phyloP scores from a whole-genome alignment of 2,329 filamentous ascomycete species.

The Mycosphaerella sp. region DNA sequence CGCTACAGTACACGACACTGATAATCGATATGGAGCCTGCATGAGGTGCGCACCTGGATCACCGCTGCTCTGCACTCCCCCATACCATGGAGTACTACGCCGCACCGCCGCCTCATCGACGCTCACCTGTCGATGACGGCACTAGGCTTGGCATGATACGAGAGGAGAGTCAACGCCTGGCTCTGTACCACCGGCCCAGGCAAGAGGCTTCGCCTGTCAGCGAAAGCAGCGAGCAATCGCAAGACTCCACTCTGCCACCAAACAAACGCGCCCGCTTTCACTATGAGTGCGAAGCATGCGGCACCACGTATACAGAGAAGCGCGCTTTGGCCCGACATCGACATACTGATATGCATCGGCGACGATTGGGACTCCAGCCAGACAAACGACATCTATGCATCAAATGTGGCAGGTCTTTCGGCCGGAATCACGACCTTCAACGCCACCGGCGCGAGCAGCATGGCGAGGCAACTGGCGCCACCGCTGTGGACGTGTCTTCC shows the following conservation, averaged over 20 bases:
- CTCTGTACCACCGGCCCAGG: not conserved
- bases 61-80: not conserved
- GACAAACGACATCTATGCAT: conserved; percentile 24
- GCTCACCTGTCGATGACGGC: conserved; percentile 6
- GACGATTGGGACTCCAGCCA: conserved; percentile 22
- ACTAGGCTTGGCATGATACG: conserved; percentile 10
- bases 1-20: not conserved
- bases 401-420: conserved; percentile 24
- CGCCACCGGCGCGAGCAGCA: conserved; percentile 28
- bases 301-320: conserved; percentile 25
- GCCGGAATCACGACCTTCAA: conserved; percentile 25
- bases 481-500: conserved; percentile 8
- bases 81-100: conserved; percentile 12
- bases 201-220: conserved; percentile 9
- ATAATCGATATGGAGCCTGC: conserved; percentile 8
- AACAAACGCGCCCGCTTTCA: conserved; percentile 13
- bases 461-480: conserved; percentile 14
- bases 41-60: conserved; percentile 1
- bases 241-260: conserved; percentile 9
- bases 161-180: conserved; percentile 7
- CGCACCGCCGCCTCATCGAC: conserved; percentile 8
- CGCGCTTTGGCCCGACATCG: conserved; percentile 26
- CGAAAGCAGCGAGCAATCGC: conserved; percentile 12
- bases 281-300: conserved; percentile 16
- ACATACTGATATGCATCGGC: conserved; percentile 25